These are phyloP conservation scores for Agrostemma githago DNA, from an alignment of 148 eudicot species.

Conservation along the genomic window DNA sequence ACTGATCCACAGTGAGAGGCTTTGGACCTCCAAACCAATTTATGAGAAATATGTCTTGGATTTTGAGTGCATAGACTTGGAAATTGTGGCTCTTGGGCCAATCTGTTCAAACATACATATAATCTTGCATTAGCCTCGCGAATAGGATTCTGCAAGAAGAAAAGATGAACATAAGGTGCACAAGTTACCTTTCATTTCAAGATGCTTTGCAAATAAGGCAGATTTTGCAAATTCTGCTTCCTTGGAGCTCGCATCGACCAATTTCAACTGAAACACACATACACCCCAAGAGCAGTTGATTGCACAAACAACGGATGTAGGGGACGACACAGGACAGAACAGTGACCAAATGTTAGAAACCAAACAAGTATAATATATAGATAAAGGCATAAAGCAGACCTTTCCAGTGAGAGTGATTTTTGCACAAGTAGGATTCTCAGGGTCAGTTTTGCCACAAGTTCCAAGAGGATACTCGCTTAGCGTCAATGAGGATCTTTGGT, in stretches of 20 bases:
- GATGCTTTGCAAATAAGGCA: slow-evolving; percentile 70
- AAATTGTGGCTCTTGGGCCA: slow-evolving; percentile 83
- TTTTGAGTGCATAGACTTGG: slow-evolving; percentile 63
- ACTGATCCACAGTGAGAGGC: slow-evolving; percentile 82
- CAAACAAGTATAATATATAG: not conserved
- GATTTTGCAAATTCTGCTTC: slow-evolving; percentile 58
- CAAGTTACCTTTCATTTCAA: slow-evolving; percentile 71
- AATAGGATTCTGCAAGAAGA: not conserved
- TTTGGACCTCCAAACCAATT: slow-evolving; percentile 88
- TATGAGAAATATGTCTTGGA: slow-evolving; percentile 62
- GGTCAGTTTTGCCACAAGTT: slow-evolving; percentile 77
- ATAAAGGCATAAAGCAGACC: slow-evolving; percentile 32
- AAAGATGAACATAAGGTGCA: not conserved
- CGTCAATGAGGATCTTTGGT: slow-evolving; percentile 69
- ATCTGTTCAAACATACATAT: slow-evolving; percentile 34
- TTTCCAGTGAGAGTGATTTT: slow-evolving; percentile 87
- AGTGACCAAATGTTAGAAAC: not conserved
- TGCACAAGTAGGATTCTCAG: slow-evolving; percentile 83
- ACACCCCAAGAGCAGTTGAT: not conserved
- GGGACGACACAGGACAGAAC: not conserved
- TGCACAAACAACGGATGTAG: not conserved
- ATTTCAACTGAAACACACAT: slow-evolving; percentile 48
- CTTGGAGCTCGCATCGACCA: slow-evolving; percentile 36
- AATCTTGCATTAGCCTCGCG: not conserved
- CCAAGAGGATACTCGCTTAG: slow-evolving; percentile 70